Evolutionary conservation across 148 eudicot genomes (phyloP), one percentile per base, ranked within the genome.

Genomic region (Persicaria tinctoria): DNA sequence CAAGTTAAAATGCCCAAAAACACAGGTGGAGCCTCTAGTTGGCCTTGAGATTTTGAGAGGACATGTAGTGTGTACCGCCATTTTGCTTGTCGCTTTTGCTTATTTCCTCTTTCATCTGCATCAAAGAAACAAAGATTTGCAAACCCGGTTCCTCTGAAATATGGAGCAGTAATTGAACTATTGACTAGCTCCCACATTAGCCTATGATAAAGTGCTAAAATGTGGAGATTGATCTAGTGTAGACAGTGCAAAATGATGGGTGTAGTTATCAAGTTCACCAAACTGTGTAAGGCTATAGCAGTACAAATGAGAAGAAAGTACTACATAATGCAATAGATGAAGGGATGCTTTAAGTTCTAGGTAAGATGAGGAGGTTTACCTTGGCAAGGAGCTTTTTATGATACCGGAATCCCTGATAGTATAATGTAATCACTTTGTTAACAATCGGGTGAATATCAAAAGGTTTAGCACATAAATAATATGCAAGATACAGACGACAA

Each of bases 321-420:
- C 13, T 51, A 51, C 3, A 51, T 0, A 51, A 8, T 51, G 13
- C 14, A 51, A 51, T 11, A 51, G 9, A 51, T 32, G 54, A 51
- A 51, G 54, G 14, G 13, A 46, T 69, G 20, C 9, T 44, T 44
- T 5, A 69, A 51, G 60, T 45, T 57, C 56, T 70, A 75, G 2
- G 62, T 48, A 53, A 32, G 73, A 70, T 10, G 18, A 70, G 38
- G 55, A 71, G 54, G 18, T 38, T 77, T 86, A 94, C 98, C 98
- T 91, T 91, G 51, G 87, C 86, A 51, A 91, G 90, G 82, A 94
- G 81, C 83, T 82, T 91, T 83, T 86, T 94, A 79, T 90, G 98
- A 77, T 86, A 94, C 68, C 96, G 90, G 76, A 82, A 94, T 47
- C 98, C 98, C 98, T 94, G 87, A 75, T 72, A 16, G 84, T 18